Evolutionary conservation across 2,329 filamentous ascomycete species (phyloP), one percentile per base, ranked within the genome.

Genomic region (Penicillium occitanis): DNA sequence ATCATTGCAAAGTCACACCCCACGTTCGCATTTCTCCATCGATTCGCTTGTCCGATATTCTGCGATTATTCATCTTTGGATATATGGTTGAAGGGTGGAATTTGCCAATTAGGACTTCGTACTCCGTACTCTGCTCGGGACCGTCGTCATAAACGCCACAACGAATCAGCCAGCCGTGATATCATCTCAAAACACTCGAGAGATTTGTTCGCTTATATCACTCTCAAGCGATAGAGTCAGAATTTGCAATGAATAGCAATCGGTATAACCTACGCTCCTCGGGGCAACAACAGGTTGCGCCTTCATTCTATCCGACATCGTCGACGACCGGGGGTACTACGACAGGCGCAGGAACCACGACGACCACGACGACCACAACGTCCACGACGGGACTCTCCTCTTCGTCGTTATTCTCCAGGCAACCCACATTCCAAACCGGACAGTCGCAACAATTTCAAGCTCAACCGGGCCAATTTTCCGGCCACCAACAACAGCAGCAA

Each of bases 251-350:
- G 65, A 28, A 55, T 55, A 66, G 60, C 30, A 58, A 59, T 53
- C 50, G 65, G 35, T 66, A 66, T 50, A 66, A 66, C 37, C 46
- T 66, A 33, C 65, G 65, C n/a, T 66, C 65, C 5, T 57, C 65
- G 25, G 60, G 37, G 51, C 65, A 63, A 14, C 58, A 40, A 14
- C 42, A 42, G 8, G 42, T 40, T 35, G 64, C 42, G 30, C 59
- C 64, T 28, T 63, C 60, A 19, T 63, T 63, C 22, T 58, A 51
- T 22, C 37, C 65, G 25, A 28, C 51, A 25, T 60, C 65, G 14
- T 60, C 65, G 46, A 63, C 65, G 7, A 63, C 30, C 2, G 28
- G 33, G 2, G n/a, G 3, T 30, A 60, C 51, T 19, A 60, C 51
- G 50, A 37, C 51, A 5, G 51, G 30, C 40, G 28, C 51, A 19